Percentiles rank a stretch among this genome's conserved stretches.
Evolutionary conservation across 179 eudicot species (phyloP).

Genomic region (Monotropa hypopitys): DNA sequence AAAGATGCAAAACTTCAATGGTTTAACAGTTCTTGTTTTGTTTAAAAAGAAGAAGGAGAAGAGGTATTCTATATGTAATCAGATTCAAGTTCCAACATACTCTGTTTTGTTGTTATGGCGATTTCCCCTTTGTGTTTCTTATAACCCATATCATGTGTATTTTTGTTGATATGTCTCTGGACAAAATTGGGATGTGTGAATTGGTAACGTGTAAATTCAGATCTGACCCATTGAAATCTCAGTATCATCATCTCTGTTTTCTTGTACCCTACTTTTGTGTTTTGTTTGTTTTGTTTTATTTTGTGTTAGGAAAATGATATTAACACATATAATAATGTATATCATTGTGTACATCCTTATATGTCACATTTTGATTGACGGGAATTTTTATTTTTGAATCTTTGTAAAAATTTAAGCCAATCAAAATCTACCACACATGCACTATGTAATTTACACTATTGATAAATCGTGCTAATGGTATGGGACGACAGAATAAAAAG

Average conservation of each 20-base stretch:
- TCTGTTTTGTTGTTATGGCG: background rate
- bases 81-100: background rate
- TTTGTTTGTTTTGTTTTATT: background rate
- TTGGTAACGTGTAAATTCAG: background rate
- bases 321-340: no score
- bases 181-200: background rate
- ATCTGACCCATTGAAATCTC: constrained; percentile 2
- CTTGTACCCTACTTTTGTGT: background rate
- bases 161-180: background rate
- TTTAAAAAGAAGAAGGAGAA: no score
- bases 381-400: no score
- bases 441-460: no score
- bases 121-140: background rate
- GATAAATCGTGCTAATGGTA: no score
- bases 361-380: no score
- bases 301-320: no score
- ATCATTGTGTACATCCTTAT: no score
- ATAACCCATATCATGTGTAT: background rate
- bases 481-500: no score
- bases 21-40: background rate
- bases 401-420: no score
- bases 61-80: background rate
- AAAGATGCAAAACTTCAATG: background rate
- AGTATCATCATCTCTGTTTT: background rate
- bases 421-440: no score